These are phyloP conservation scores for Russula emetica DNA, from an alignment of 768 basidiomycete genomes.

Conservation along the genomic window DNA sequence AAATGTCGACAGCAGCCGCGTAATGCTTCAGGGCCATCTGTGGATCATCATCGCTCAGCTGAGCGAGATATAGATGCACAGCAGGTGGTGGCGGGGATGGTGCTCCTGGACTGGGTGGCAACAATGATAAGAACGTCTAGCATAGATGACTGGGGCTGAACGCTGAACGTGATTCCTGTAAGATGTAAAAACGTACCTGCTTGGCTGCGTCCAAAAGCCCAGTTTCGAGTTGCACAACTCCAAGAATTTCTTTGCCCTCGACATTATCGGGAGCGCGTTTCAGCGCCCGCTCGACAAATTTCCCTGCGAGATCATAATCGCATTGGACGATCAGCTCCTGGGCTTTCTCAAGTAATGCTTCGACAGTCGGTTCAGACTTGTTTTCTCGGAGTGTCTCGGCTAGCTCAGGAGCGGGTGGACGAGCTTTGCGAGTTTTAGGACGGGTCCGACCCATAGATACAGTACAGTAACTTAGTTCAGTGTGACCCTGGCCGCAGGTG, in stretches of 20 bases:
- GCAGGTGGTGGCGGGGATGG: conserved; percentile 63
- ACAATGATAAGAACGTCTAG: conserved; percentile 57
- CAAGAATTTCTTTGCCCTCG: conserved; percentile 76
- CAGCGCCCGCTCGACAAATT: conserved; percentile 65
- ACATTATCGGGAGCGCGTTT: conserved; percentile 58
- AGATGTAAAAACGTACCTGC: conserved; percentile 43
- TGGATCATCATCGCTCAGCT: conserved; percentile 75
- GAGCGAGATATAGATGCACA: conserved; percentile 85
- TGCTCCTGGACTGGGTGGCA: conserved; percentile 59
- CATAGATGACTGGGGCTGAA: background rate
- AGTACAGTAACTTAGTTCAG: too few relatives aligned
- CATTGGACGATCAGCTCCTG: conserved; percentile 79
- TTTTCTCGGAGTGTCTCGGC: conserved; percentile 32
- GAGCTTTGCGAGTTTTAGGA: conserved; percentile 33
- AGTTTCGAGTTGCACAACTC: conserved; percentile 70
- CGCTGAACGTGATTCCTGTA: background rate
- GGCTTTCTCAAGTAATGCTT: conserved; percentile 65
- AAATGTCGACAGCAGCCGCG: conserved; percentile 70
- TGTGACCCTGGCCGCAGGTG: too few relatives aligned
- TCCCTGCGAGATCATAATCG: conserved; percentile 75
- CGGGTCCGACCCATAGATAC: conserved; percentile 35
- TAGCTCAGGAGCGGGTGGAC: conserved; percentile 31
- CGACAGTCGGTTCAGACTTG: conserved; percentile 38
- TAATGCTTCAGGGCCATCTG: conserved; percentile 69
- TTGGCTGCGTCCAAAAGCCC: conserved; percentile 72